Evolutionary conservation across 192 early-diverging fungal genomes (phyloP).

Genomic region (Umbelopsis sp.): DNA sequence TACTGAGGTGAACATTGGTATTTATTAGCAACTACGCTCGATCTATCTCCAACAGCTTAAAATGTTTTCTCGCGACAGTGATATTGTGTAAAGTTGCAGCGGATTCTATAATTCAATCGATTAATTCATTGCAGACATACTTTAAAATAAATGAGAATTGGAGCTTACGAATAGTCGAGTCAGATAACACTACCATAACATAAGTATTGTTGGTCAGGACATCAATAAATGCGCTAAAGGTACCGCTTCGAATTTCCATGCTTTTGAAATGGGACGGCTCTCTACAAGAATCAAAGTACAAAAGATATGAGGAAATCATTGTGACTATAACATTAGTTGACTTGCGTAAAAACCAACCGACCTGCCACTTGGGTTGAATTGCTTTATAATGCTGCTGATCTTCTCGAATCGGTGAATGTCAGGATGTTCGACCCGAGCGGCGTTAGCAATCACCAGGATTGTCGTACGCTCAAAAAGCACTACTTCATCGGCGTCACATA

Average conservation of each 20-base stretch:
- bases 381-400: constrained; percentile 89
- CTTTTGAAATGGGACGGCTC: constrained; percentile 70
- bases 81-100: constrained; percentile 84
- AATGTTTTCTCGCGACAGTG: constrained; percentile 75
- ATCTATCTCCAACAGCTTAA: constrained; percentile 70
- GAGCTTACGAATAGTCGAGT: constrained; percentile 79
- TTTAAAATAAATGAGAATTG: not conserved
- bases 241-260: constrained; percentile 83
- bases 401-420: constrained; percentile 89
- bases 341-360: constrained; percentile 28
- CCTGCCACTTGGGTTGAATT: constrained; percentile 86
- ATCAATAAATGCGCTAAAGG: constrained; percentile 79
- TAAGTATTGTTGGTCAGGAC: constrained; percentile 84
- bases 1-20: not conserved
- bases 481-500: constrained; percentile 94
- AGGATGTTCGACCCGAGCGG: constrained; percentile 56
- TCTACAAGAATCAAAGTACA: constrained; percentile 63
- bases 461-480: constrained; percentile 95
- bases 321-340: not conserved
- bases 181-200: constrained; percentile 83
- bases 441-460: constrained; percentile 92
- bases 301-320: not conserved
- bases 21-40: not conserved
- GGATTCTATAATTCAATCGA: constrained; percentile 61
- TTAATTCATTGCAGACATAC: not conserved